These are phyloP conservation scores for Colletotrichum tabaci DNA, from an alignment of 2,329 filamentous ascomycete species.

Conservation along the genomic window DNA sequence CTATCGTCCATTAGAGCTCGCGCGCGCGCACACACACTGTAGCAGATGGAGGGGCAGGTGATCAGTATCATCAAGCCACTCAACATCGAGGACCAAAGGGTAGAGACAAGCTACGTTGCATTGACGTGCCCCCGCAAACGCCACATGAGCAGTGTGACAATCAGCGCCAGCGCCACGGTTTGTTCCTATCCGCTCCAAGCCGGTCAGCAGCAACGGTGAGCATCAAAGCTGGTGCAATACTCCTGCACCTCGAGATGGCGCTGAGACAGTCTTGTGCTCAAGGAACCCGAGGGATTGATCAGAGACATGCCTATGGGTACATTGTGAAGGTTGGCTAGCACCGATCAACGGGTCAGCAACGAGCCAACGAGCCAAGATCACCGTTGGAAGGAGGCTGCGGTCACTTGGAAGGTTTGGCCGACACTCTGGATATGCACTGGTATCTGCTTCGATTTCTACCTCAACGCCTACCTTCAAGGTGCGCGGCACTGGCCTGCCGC, in stretches of 20 bases:
- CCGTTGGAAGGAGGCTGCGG: slow-evolving; percentile 11
- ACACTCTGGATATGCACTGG: background rate
- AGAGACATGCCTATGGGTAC: slow-evolving; percentile 12
- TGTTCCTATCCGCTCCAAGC: background rate
- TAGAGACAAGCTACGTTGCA: slow-evolving; percentile 14
- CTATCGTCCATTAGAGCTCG: slow-evolving; percentile 4
- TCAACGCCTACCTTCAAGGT: background rate
- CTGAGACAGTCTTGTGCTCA: background rate
- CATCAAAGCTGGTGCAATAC: background rate
- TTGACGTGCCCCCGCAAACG: slow-evolving; percentile 3
- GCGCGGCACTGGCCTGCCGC: background rate
- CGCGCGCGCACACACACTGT: slow-evolving; percentile 4
- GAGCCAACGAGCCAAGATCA: slow-evolving; percentile 8
- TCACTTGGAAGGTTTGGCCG: slow-evolving; percentile 26
- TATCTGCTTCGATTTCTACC: background rate
- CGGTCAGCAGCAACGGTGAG: slow-evolving; percentile 8
- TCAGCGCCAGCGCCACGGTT: background rate
- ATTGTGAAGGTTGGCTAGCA: slow-evolving; percentile 18
- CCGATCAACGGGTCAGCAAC: background rate
- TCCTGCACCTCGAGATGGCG: background rate
- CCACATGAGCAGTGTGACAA: slow-evolving; percentile 12
- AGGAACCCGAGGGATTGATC: background rate
- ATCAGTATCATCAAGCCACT: slow-evolving; percentile 19
- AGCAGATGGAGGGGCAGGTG: slow-evolving; percentile 25
- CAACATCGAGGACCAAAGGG: slow-evolving; percentile 6